Conservation (phyloP, 805 yeast genomes). For the Candida anglica region DNA sequence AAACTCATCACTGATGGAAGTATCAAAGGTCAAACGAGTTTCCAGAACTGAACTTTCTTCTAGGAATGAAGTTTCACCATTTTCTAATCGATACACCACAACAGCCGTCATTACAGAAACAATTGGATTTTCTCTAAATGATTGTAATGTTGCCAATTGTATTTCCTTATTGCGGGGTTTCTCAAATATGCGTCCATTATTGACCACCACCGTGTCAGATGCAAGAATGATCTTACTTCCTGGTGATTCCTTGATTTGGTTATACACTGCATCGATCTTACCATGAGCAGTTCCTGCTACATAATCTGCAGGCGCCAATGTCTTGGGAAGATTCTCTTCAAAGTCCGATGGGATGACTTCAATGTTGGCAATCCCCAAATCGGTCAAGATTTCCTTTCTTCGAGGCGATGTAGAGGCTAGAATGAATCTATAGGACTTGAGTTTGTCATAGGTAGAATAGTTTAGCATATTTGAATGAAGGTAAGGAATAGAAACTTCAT, state of each 20-base stretch:
- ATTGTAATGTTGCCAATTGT: constrained; percentile 26
- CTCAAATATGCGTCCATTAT: constrained; percentile 62
- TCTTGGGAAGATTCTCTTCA: constrained; percentile 70
- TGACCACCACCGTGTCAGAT: constrained; percentile 77
- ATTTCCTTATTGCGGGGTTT: constrained; percentile 52
- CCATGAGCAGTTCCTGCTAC: constrained; percentile 65
- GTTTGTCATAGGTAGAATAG: constrained; percentile 11
- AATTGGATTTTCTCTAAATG: constrained; percentile 15
- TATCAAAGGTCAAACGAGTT: constrained; percentile 43
- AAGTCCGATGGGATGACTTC: constrained; percentile 61
- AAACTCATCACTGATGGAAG: constrained; percentile 47
- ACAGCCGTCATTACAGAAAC: constrained; percentile 34
- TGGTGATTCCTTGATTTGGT: constrained; percentile 23
- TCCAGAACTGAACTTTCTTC: constrained; percentile 13
- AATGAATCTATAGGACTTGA: constrained; percentile 35
- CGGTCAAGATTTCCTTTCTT: constrained; percentile 61
- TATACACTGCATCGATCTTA: constrained; percentile 63
- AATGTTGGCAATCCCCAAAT: constrained; percentile 44
- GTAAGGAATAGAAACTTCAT: no score
- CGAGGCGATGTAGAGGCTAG: constrained; percentile 87
- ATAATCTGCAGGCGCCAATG: constrained; percentile 47
- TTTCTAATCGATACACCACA: constrained; percentile 15
- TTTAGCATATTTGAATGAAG: constrained; percentile 2
- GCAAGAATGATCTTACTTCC: constrained; percentile 36
- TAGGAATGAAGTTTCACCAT: constrained; percentile 4